A percentile compares a stretch with the other conserved stretches of the same genome.
Conservation (phyloP, 306 rosid species). For the Astragalus glycyphyllos region DNA sequence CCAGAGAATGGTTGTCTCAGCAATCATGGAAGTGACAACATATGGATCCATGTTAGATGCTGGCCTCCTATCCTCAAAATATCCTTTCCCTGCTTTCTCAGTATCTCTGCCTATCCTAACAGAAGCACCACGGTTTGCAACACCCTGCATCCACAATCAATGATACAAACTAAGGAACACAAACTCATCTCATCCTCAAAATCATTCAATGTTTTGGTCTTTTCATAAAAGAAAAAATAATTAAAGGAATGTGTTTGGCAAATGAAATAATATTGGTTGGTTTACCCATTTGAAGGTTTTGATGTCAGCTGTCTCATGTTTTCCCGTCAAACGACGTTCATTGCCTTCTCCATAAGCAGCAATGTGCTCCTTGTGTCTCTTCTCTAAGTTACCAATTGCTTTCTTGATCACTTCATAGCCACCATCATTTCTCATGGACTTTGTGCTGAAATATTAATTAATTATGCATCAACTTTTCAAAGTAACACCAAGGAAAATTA, state of each 20-base stretch:
- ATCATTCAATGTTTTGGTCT: too few relatives aligned
- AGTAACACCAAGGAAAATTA: background rate
- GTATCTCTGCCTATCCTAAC: conserved; percentile 92
- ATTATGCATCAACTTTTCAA: too few relatives aligned
- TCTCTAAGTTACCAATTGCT: conserved; percentile 73
- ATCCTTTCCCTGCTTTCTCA: conserved; percentile 88
- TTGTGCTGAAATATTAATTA: conserved; percentile 59
- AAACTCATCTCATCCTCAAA: background rate
- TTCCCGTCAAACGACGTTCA: conserved; percentile 87
- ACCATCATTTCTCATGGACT: conserved; percentile 79
- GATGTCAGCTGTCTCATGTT: conserved; percentile 83
- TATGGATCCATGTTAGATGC: conserved; percentile 98
- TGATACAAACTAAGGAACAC: background rate
- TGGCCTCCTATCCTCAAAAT: conserved; percentile 93
- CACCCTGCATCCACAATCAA: conserved; percentile 63
- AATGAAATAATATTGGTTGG: background rate
- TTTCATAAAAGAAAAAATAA: background rate
- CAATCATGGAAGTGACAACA: conserved; percentile 87
- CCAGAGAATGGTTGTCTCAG: conserved; percentile 86
- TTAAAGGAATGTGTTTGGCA: too few relatives aligned
- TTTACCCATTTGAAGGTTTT: conserved; percentile 83
- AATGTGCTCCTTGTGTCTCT: conserved; percentile 85
- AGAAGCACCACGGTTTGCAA: conserved; percentile 95
- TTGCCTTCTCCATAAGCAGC: conserved; percentile 95
- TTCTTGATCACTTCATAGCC: conserved; percentile 78